Evolutionary conservation across 805 yeast species (phyloP).

Genomic region (Metschnikowia orientalis): DNA sequence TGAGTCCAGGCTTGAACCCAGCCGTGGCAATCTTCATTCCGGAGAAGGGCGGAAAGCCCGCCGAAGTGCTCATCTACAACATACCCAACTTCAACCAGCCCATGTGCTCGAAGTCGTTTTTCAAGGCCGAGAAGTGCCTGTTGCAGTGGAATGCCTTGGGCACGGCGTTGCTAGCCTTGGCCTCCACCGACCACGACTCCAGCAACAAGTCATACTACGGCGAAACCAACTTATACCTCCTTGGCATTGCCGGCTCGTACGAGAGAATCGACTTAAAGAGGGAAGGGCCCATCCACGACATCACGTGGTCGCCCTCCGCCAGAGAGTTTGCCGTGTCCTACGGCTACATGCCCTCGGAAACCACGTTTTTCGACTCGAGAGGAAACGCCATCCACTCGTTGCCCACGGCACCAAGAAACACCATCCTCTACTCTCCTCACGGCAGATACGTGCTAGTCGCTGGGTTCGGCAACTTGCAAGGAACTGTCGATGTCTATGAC

Average conservation of each 20-base stretch:
- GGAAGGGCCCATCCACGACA: conserved; percentile 97
- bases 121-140: conserved; percentile 92
- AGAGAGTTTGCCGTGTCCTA: conserved; percentile 96
- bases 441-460: conserved; percentile 89
- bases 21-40: conserved; percentile 88
- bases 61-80: conserved; percentile 77
- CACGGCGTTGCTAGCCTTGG: conserved; percentile 87
- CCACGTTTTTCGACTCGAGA: conserved; percentile 90
- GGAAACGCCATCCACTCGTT: conserved; percentile 82
- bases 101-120: conserved; percentile 79
- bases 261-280: conserved; percentile 83
- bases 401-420: conserved; percentile 85
- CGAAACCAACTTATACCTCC: conserved; percentile 83
- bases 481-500: conserved; percentile 91
- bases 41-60: conserved; percentile 84
- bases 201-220: conserved; percentile 95
- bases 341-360: conserved; percentile 96
- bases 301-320: conserved; percentile 94
- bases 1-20: conserved; percentile 87
- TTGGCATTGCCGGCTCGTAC: conserved; percentile 89
- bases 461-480: conserved; percentile 97
- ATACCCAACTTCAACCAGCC: conserved; percentile 74
- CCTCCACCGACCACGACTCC: conserved; percentile 93
- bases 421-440: conserved; percentile 89
- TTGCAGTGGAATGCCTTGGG: conserved; percentile 94